These are phyloP conservation scores for Draba incana DNA, from an alignment of 345 rosid genomes.

Conservation along the genomic window DNA sequence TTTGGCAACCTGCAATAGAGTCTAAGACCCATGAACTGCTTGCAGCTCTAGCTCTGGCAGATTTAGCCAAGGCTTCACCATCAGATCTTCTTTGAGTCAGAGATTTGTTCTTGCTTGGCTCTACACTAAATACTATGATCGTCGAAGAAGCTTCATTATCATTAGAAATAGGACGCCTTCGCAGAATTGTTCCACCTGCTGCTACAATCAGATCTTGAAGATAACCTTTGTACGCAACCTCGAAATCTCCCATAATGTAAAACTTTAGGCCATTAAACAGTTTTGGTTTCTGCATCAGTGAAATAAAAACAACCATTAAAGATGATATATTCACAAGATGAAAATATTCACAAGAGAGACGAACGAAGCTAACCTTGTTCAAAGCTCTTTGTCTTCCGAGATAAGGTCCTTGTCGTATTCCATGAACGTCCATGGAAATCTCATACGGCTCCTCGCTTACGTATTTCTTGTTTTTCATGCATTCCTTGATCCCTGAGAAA, in stretches of 20 bases:
- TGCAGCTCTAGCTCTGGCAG: slow-evolving; percentile 64
- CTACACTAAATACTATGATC: slow-evolving; percentile 69
- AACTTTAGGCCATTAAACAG: slow-evolving; percentile 52
- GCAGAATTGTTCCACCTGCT: slow-evolving; percentile 74
- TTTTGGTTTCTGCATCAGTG: slow-evolving; percentile 64
- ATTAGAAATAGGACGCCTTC: slow-evolving; percentile 62
- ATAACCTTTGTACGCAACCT: slow-evolving; percentile 70
- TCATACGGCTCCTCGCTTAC: slow-evolving; percentile 77
- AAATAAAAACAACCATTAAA: slow-evolving; percentile 13
- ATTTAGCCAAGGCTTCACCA: slow-evolving; percentile 69
- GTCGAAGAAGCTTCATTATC: slow-evolving; percentile 39
- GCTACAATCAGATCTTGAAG: slow-evolving; percentile 73
- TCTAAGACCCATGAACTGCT: slow-evolving; percentile 84
- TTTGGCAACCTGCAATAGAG: slow-evolving; percentile 68
- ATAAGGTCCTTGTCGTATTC: slow-evolving; percentile 71
- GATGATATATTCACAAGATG: not conserved
- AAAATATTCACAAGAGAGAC: not conserved
- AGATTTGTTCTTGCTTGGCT: slow-evolving; percentile 52
- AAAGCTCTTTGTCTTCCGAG: slow-evolving; percentile 72
- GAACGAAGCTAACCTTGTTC: slow-evolving; percentile 56
- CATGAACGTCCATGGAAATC: slow-evolving; percentile 66
- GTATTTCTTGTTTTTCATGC: slow-evolving; percentile 53
- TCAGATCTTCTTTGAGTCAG: slow-evolving; percentile 52
- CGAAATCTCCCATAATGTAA: slow-evolving; percentile 76
- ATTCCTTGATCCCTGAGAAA: slow-evolving; percentile 72